phyloP scores from a whole-genome alignment of 805 yeast genomes.

The Starmerella potacharoeniae region DNA sequence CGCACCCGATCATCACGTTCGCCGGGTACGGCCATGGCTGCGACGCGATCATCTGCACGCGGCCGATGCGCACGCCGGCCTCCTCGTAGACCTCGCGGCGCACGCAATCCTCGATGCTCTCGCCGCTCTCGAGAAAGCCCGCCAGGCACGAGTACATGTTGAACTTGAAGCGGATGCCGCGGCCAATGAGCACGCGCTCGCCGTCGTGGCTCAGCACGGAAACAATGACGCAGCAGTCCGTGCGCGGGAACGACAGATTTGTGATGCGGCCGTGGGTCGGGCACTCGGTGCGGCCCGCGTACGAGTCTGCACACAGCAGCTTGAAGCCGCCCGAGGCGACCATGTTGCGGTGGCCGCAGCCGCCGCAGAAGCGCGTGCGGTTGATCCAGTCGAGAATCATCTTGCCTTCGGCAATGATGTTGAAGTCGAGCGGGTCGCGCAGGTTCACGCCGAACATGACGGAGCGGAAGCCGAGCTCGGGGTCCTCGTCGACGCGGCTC shows the following conservation, averaged over 20 bases:
- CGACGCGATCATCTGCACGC: conserved; percentile 52
- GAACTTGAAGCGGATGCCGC: conserved; percentile 49
- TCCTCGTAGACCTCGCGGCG: conserved; percentile 91
- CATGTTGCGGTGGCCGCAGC: conserved; percentile 52
- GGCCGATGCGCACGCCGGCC: conserved; percentile 60
- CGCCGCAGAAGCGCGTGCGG: conserved; percentile 69
- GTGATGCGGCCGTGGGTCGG: conserved; percentile 40
- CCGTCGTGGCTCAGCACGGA: conserved; percentile 58
- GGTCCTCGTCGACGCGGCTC: not conserved
- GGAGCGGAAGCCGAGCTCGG: conserved; percentile 9
- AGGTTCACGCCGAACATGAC: conserved; percentile 14
- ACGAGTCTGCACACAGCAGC: conserved; percentile 28
- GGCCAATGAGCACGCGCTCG: conserved; percentile 56
- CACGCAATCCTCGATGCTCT: conserved; percentile 79
- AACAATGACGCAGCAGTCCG: conserved; percentile 79
- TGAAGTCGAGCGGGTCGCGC: conserved; percentile 36
- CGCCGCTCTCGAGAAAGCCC: conserved; percentile 94
- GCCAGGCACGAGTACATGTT: conserved; percentile 76
- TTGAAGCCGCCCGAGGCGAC: conserved; percentile 35
- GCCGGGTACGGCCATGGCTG: conserved; percentile 99
- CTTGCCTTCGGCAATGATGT: conserved; percentile 66
- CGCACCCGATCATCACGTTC: conserved; percentile 84
- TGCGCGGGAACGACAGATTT: conserved; percentile 81
- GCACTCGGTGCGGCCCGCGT: conserved; percentile 24
- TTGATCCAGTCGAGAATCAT: conserved; percentile 78